phyloP scores from a whole-genome alignment of 164 flowering plant genomes.

The Annona squamosa region DNA sequence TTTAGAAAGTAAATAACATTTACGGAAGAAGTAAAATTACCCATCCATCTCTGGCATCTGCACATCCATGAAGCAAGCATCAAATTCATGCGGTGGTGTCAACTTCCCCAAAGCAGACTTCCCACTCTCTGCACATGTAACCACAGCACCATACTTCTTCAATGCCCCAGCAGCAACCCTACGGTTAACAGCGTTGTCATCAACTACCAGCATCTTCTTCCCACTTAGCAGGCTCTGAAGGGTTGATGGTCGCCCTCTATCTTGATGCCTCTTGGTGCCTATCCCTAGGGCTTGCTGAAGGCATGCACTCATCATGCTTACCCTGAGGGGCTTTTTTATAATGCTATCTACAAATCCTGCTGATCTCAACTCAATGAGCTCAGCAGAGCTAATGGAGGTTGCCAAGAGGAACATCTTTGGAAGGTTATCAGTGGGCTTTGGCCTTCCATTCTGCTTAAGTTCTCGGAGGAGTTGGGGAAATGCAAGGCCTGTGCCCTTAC shows the following conservation, averaged over 20 bases:
- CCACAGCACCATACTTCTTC: conserved; percentile 72
- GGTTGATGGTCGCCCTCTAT: conserved; percentile 29
- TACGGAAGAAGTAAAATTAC: conserved; percentile 19
- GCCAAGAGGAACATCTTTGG: conserved; percentile 58
- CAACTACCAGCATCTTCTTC: conserved; percentile 75
- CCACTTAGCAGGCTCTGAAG: conserved; percentile 51
- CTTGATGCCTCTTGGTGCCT: conserved; percentile 31
- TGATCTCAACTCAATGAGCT: conserved; percentile 39
- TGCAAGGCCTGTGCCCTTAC: conserved; percentile 22
- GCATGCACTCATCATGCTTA: conserved; percentile 42
- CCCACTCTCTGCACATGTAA: conserved; percentile 76
- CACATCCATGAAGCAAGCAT: conserved; percentile 97
- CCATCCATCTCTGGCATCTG: conserved; percentile 99
- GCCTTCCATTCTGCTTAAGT: conserved; percentile 16
- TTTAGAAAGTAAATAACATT: too few relatives aligned
- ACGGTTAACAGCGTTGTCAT: conserved; percentile 76
- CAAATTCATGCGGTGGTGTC: conserved; percentile 71
- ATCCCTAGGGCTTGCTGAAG: conserved; percentile 50
- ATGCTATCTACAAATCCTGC: conserved; percentile 48
- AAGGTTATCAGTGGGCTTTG: conserved; percentile 11
- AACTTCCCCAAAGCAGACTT: conserved; percentile 56
- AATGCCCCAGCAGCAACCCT: conserved; percentile 90
- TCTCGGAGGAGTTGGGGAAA: conserved; percentile 26
- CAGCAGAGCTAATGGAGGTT: conserved; percentile 28
- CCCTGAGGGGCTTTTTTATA: conserved; percentile 63